Percentiles rank a stretch among this genome's conserved stretches.
Conservation (phyloP, 2,329 filamentous ascomycete species). For the Daldinia sp. region DNA sequence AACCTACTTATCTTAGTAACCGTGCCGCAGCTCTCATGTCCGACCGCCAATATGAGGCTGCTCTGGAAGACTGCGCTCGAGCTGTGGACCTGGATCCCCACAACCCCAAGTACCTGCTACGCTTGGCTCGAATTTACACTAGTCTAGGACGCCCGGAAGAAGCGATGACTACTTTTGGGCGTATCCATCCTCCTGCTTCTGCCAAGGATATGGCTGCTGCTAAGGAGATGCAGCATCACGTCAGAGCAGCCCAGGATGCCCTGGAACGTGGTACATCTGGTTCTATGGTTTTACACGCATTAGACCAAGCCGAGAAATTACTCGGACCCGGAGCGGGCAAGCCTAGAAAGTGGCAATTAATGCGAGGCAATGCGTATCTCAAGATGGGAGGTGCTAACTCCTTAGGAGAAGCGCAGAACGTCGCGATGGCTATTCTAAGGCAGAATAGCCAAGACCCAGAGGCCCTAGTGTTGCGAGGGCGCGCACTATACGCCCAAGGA, state of each 20-base stretch:
- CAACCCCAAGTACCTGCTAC: conserved; percentile 87
- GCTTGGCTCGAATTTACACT: conserved; percentile 89
- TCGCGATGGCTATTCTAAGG: conserved; percentile 87
- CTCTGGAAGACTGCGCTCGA: conserved; percentile 84
- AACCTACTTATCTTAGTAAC: conserved; percentile 91
- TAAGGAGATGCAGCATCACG: conserved; percentile 82
- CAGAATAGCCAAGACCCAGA: conserved; percentile 92
- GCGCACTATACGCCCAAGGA: conserved; percentile 87
- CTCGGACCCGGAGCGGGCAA: conserved; percentile 78
- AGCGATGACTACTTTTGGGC: conserved; percentile 81
- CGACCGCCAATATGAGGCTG: conserved; percentile 78
- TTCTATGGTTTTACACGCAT: conserved; percentile 89
- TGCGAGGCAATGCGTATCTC: conserved; percentile 90
- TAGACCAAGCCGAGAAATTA: conserved; percentile 87
- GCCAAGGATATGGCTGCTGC: conserved; percentile 87
- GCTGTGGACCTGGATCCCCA: conserved; percentile 84
- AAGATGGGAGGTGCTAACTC: conserved; percentile 92
- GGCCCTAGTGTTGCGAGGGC: conserved; percentile 86
- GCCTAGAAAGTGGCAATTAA: conserved; percentile 91
- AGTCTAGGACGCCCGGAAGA: conserved; percentile 86
- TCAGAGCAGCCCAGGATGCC: conserved; percentile 80
- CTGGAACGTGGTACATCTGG: conserved; percentile 78
- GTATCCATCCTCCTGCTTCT: conserved; percentile 81
- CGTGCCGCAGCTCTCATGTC: conserved; percentile 94
- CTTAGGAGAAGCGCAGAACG: conserved; percentile 88